Conservation (phyloP, 192 early-diverging fungal genomes). For the Coemansia reversa region DNA sequence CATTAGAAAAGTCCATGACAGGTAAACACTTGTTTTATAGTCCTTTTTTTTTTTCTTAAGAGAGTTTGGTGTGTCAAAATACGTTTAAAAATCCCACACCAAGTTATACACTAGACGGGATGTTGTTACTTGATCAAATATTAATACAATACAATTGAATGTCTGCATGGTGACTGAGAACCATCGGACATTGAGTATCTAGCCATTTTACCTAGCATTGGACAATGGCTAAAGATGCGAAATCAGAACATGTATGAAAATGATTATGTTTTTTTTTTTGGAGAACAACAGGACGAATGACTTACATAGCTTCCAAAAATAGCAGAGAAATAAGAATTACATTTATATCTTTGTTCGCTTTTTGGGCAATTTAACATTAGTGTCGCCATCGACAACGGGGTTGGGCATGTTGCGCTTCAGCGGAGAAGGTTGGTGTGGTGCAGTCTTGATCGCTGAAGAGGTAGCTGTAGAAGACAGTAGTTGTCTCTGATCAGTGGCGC, state of each 20-base stretch:
- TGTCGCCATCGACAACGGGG: neutral
- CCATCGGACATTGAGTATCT: neutral
- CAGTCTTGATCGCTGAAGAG: slow-evolving; percentile 5
- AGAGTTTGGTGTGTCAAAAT: too few relatives aligned
- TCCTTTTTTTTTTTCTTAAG: too few relatives aligned
- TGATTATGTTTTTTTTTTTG: neutral
- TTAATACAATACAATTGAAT: neutral
- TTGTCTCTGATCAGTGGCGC: neutral
- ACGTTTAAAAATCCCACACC: too few relatives aligned
- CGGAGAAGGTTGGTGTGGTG: slow-evolving; percentile 52
- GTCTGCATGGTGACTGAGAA: neutral
- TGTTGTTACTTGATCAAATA: neutral
- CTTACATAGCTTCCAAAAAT: neutral
- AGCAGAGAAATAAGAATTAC: neutral
- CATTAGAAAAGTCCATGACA: too few relatives aligned
- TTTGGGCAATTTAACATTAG: slow-evolving; percentile 8
- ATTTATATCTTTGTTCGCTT: slow-evolving; percentile 18
- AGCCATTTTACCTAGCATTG: neutral
- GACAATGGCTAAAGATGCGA: neutral
- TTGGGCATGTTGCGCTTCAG: slow-evolving; percentile 40
- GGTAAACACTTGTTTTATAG: too few relatives aligned
- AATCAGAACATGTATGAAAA: neutral
- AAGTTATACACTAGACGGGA: neutral
- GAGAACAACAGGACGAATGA: neutral
- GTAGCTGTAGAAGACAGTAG: neutral